phyloP scores from a whole-genome alignment of 768 basidiomycete species.

The Suillus spraguei region DNA sequence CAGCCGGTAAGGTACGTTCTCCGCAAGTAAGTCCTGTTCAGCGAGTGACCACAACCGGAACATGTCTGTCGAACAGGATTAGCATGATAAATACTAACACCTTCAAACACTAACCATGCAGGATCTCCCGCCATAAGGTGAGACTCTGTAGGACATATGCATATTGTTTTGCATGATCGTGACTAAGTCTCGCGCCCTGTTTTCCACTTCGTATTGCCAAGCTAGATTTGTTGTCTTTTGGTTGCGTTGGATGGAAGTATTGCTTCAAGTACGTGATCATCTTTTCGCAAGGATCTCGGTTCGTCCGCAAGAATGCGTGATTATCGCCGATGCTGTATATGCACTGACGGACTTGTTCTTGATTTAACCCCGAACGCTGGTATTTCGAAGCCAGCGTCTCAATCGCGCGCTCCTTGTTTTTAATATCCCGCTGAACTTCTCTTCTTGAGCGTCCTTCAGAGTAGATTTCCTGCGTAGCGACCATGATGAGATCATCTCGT shows the following conservation, averaged over 20 bases:
- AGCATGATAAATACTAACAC: conserved; percentile 11
- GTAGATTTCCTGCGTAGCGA: conserved; percentile 83
- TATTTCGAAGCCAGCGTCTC: conserved; percentile 72
- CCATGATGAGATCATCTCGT: conserved; percentile 72
- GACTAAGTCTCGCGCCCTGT: conserved; percentile 78
- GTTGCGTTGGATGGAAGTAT: conserved; percentile 74
- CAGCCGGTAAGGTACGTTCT: conserved; percentile 73
- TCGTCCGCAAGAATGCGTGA: conserved; percentile 83
- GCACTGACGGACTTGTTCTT: conserved; percentile 75
- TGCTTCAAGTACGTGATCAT: conserved; percentile 79
- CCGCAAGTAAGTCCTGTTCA: conserved; percentile 80
- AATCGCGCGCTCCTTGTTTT: conserved; percentile 81
- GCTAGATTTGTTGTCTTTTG: conserved; percentile 63
- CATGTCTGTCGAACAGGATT: conserved; percentile 58
- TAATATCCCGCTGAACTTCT: conserved; percentile 85
- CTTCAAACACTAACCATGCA: conserved; percentile 59
- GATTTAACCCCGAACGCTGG: conserved; percentile 54
- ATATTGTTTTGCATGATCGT: conserved; percentile 85
- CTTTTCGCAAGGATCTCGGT: conserved; percentile 86
- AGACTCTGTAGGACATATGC: conserved; percentile 85
- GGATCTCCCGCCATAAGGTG: conserved; percentile 84
- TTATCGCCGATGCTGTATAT: conserved; percentile 90
- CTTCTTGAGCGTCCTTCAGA: conserved; percentile 69
- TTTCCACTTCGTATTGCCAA: conserved; percentile 82
- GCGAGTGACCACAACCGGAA: conserved; percentile 84